phyloP scores from a whole-genome alignment of 352 stramenopile species.

The Elongisporangium senticosum region DNA sequence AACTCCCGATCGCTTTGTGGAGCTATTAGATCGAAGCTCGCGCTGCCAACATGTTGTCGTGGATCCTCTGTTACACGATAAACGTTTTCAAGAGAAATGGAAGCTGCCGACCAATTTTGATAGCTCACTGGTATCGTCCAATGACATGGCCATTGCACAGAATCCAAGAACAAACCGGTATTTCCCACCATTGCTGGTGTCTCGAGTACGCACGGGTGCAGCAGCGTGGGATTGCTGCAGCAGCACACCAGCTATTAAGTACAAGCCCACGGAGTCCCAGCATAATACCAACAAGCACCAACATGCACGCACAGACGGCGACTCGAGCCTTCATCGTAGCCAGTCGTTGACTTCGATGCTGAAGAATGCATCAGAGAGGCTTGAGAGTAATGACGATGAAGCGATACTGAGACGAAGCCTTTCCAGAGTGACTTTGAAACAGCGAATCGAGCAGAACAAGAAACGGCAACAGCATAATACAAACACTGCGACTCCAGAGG shows the following conservation, averaged over 20 bases:
- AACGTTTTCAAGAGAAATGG: slow-evolving; percentile 63
- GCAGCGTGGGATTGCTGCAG: background rate
- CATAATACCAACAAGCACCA: too few relatives aligned
- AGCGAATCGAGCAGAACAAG: slow-evolving; percentile 40
- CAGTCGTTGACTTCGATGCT: background rate
- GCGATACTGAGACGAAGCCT: slow-evolving; percentile 56
- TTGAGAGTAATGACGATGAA: slow-evolving; percentile 20
- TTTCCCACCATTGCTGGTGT: slow-evolving; percentile 44
- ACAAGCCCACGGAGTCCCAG: background rate
- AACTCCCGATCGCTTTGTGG: slow-evolving; percentile 42
- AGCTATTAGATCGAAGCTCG: slow-evolving; percentile 53
- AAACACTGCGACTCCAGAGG: slow-evolving; percentile 1
- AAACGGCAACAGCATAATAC: background rate
- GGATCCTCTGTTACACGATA: slow-evolving; percentile 49
- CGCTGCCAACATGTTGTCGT: slow-evolving; percentile 41
- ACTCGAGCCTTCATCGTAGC: background rate
- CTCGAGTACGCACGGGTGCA: slow-evolving; percentile 21
- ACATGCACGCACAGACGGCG: too few relatives aligned
- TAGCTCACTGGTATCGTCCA: slow-evolving; percentile 17
- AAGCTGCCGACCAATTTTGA: slow-evolving; percentile 11
- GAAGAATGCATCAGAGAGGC: slow-evolving; percentile 1
- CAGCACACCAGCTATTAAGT: slow-evolving; percentile 9
- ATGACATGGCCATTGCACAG: slow-evolving; percentile 25
- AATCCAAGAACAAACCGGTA: slow-evolving; percentile 52
- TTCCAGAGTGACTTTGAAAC: slow-evolving; percentile 49